Evolutionary conservation across 257 asterid genomes (phyloP), one percentile per base, ranked within the genome.

Genomic region (Solanum clarkiae): DNA sequence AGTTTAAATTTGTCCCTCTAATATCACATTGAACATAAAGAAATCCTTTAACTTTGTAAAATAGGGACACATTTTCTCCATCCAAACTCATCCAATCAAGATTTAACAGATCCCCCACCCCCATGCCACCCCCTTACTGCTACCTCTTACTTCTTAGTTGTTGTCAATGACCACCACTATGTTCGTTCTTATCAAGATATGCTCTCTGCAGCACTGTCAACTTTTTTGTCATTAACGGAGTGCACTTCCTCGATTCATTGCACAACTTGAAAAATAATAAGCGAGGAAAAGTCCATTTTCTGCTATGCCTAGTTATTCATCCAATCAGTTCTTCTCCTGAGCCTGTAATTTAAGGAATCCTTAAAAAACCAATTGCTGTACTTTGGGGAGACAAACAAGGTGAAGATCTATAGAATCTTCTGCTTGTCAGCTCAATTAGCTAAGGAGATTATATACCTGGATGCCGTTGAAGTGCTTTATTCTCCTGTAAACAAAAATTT

Each of bases 391-490:
- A 77, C 0, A 53, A 26, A 49, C 16, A 80, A 81, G 29, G 63
- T 26, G 60, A 16, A 29, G 82, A 77, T 11, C 82, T 15, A 15
- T 29, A 26, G 26, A 26, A 24, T 77, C 47, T 77, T 77, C 63
- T 49, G 16, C 82, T 26, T 51, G 36, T 77, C 63, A 24, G 26
- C 17, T 77, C 63, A 51, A 51, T 77, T 55, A 84, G 75, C 91
- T 89, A 84, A 92, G 80, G 94, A 95, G 83, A 90, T 92, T 70
- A 80, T 88, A 36, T 89, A 90, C 84, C 89, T 92, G 8, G 94
- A 92, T 79, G 94, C 92, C 86, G 88, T 95, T 59, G 92, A 91
- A 80, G 98, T 92, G 90, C 87, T 92, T 16, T 87, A 88, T 14
- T 79, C 92, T 36, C 91, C 90, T 4, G 65, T 65, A 36, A 87